Evolutionary conservation across 208 protist species (phyloP).

Genomic region (Angomonas deanei): DNA sequence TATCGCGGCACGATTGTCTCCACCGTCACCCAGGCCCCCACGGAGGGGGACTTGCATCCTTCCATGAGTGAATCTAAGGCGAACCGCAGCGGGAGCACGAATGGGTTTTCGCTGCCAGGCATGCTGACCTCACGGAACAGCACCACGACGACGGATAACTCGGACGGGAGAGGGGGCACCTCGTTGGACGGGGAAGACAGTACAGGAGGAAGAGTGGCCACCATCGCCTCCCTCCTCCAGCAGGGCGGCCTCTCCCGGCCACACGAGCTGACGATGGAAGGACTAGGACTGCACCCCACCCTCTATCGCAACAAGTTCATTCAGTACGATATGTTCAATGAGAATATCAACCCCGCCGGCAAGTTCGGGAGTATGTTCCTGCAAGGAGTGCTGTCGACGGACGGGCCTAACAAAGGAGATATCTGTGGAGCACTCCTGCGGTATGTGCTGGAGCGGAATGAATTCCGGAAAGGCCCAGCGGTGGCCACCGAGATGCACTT

Average conservation of each 20-base stretch:
- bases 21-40: neutral
- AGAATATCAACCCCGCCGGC: constrained; percentile 68
- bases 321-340: constrained; percentile 71
- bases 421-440: constrained; percentile 75
- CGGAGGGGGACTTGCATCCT: neutral
- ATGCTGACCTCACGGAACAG: too few species aligned
- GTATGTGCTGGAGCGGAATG: constrained; percentile 67
- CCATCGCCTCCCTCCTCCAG: constrained; percentile 60
- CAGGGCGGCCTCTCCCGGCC: constrained; percentile 50
- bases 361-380: constrained; percentile 63
- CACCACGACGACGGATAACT: neutral
- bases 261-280: constrained; percentile 73
- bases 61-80: neutral
- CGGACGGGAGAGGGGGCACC: neutral
- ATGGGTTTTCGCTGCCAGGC: too few species aligned
- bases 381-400: constrained; percentile 63
- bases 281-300: constrained; percentile 83
- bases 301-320: constrained; percentile 82
- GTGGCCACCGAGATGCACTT: constrained; percentile 74
- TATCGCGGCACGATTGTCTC: neutral
- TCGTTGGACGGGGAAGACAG: neutral
- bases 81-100: neutral
- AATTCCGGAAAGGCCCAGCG: constrained; percentile 53
- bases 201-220: constrained; percentile 16
- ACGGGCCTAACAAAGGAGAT: constrained; percentile 69